Base-by-base conservation (phyloP, 306 rosid genomes). In the Medicago lupulina region DNA sequence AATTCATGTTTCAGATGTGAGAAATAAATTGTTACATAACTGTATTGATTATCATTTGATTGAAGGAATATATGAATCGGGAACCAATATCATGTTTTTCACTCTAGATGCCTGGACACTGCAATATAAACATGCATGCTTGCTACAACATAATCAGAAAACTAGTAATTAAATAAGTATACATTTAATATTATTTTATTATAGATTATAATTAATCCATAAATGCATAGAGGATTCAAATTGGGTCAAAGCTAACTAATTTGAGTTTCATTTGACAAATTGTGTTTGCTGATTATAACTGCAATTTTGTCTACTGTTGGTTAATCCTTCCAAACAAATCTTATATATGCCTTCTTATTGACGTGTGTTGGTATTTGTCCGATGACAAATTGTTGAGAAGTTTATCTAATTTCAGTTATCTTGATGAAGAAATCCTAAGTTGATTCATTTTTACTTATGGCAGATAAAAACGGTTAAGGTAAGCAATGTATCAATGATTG, bases 401-500 rank as follows among this genome's bases (percentile, higher is more conserved):
- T 41, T 67, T 31, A 19, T 71, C 6, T 18, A 57, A 57, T 43
- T 71, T 39, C 59, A 15, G 11, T 47, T 49, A 46, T 58, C 34
- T n/a, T 7, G 28, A 44, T 41, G 49, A 39, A 36, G 17, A 50
- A 81, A n/a, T 17, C 23, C 31, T 31, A 13, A 31, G 38, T 57
- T 55, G 19, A 46, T 51, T 78, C 55, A 34, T 28, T 60, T 77
- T 12, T 79, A 53, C 74, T 44, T 53, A 7, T 75, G 47, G 39
- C 76, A 93, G 96, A 69, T 85, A 63, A 87, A 71, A 81, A 89
- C 96, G 8, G 85, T 93, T 1, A 86, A 81, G 71, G 91, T 90
- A 38, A 76, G 89, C 85, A 90, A 93, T 84, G 82, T 93, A 79
- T 84, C 96, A 38, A 47, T 34, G 63, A 50, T 78, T 74, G 75